A percentile compares a stretch with the other conserved stretches of the same genome.
Evolutionary conservation across 768 basidiomycete species (phyloP).

Genomic region (Lactarius sp.): DNA sequence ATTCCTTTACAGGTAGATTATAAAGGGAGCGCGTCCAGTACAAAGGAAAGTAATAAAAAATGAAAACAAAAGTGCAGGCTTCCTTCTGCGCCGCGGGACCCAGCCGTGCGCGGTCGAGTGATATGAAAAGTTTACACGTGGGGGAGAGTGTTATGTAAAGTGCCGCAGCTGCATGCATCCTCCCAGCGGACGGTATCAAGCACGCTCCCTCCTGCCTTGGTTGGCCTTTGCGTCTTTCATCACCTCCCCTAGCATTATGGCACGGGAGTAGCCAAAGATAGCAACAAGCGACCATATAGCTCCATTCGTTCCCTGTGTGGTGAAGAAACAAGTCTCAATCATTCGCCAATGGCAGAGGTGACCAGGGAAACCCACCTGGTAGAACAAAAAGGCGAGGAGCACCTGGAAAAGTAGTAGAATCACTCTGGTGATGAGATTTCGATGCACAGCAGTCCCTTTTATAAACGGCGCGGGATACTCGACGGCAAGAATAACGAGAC

Average conservation of each 20-base stretch:
- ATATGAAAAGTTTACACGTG: background rate
- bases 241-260: conserved; percentile 60
- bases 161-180: conserved; percentile 23
- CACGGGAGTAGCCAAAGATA: conserved; percentile 58
- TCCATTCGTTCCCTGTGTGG: conserved; percentile 72
- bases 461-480: conserved; percentile 66
- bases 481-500: conserved; percentile 52
- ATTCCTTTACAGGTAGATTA: background rate
- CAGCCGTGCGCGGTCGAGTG: conserved; percentile 9
- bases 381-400: conserved; percentile 60
- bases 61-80: background rate
- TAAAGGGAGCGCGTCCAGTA: background rate
- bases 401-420: conserved; percentile 61
- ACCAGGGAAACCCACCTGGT: conserved; percentile 53
- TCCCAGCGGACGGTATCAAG: conserved; percentile 35
- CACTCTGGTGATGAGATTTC: conserved; percentile 59
- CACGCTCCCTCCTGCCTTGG: conserved; percentile 52
- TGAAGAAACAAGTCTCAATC: background rate
- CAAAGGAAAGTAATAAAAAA: background rate
- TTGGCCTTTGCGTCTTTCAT: conserved; percentile 63
- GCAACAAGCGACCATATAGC: conserved; percentile 78
- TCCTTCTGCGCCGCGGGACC: conserved; percentile 13
- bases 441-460: conserved; percentile 52
- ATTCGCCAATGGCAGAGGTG: background rate
- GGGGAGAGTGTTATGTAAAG: background rate